Conservation (phyloP, 2,329 filamentous ascomycete species). For the Bipolaris cookei region DNA sequence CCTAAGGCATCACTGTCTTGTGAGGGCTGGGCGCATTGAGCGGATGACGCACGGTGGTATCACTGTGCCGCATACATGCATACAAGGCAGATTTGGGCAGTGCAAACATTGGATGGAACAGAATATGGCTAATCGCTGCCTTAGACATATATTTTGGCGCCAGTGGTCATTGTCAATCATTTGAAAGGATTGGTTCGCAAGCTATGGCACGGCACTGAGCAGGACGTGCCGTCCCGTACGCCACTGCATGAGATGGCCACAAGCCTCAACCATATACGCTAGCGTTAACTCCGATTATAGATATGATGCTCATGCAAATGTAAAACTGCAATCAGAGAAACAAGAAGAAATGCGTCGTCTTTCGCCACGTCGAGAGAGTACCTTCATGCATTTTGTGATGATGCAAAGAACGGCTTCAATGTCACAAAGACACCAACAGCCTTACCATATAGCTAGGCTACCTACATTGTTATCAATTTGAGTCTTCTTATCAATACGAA, state of each 20-base stretch:
- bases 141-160: too few relatives aligned
- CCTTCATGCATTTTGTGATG: slow-evolving; percentile 11
- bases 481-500: slow-evolving; percentile 17
- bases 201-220: not conserved
- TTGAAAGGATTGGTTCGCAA: not conserved
- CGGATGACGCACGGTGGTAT: not conserved
- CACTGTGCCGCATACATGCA: slow-evolving; percentile 3
- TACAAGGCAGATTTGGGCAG: not conserved
- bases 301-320: not conserved
- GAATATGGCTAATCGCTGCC: not conserved
- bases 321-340: not conserved
- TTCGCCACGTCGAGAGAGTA: not conserved
- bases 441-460: slow-evolving; percentile 13
- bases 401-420: slow-evolving; percentile 3
- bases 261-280: not conserved
- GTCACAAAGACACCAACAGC: slow-evolving; percentile 15
- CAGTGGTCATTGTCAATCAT: not conserved
- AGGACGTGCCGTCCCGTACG: not conserved
- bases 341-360: not conserved
- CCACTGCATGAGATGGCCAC: not conserved
- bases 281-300: not conserved
- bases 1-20: not conserved
- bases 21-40: not conserved
- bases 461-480: slow-evolving; percentile 12
- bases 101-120: not conserved